Percentiles rank a stretch among this genome's conserved stretches.
These are phyloP conservation scores for Coprinellus micaceus DNA, from an alignment of 768 basidiomycete genomes.

Conservation along the genomic window DNA sequence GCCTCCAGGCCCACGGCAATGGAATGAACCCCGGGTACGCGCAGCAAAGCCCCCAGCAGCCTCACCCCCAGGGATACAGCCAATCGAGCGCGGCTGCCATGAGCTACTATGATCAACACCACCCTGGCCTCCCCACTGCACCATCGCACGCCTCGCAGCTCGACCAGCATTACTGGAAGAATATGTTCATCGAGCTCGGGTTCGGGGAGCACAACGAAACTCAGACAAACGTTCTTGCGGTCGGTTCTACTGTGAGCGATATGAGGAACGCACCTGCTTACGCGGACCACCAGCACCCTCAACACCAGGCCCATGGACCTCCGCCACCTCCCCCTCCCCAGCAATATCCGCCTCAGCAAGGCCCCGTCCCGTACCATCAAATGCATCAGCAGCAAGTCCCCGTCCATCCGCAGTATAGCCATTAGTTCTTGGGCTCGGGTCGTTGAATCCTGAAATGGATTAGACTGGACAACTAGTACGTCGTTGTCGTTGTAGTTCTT, in stretches of 20 bases:
- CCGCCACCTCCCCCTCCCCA: conserved; percentile 8
- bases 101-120: conserved; percentile 14
- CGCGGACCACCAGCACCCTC: conserved; percentile 21
- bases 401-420: conserved; percentile 1
- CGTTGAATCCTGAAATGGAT: too few species aligned
- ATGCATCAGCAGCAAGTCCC: conserved; percentile 1
- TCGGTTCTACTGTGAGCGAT: conserved; percentile 17
- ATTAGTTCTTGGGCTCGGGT: too few species aligned
- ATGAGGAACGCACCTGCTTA: conserved; percentile 23
- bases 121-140: conserved; percentile 32
- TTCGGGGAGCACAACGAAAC: conserved; percentile 49
- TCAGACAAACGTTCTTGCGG: conserved; percentile 20
- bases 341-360: conserved; percentile 17
- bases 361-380: conserved; percentile 26
- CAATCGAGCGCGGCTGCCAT: conserved; percentile 9
- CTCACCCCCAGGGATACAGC: conserved; percentile 9
- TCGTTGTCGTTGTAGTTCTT: too few species aligned
- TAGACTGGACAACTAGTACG: too few species aligned
- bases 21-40: conserved; percentile 15
- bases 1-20: conserved; percentile 29
- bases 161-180: conserved; percentile 71
- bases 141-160: conserved; percentile 48
- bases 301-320: conserved; percentile 19
- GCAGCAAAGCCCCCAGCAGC: neutral
- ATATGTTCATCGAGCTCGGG: conserved; percentile 73